Base-by-base conservation (phyloP, 139 green algal genomes). In the Astrephomene gubernaculifera region DNA sequence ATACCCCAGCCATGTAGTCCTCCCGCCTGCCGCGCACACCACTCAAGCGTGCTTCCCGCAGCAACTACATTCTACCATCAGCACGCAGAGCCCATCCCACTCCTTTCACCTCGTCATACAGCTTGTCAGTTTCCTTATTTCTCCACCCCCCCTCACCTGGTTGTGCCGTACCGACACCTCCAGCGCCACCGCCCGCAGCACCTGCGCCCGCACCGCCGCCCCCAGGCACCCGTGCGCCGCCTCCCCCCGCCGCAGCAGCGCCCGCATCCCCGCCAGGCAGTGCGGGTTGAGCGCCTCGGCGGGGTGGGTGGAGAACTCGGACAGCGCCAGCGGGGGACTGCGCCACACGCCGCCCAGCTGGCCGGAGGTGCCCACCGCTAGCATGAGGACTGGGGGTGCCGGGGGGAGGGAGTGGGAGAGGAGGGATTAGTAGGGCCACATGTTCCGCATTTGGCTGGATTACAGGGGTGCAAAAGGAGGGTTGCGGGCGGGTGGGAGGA, bases 321-420 rank as follows among this genome's bases (percentile, higher is more conserved):
- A 8, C 29, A 92, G 81, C 14, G 89, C 89, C 54, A 92, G 44
- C 1, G 86, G 86, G 4, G 89, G 89, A 31, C 72, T 63, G n/a
- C 89, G 79, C 89, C 89, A 92, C 39, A 92, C 82, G 36, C 86
- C 81, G 24, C 89, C 89, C 33, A 92, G 81, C 41, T 65, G 49
- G 21, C 89, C 81, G 35, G n/a, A 35, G 3, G 35, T 44, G 44
- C 89, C 89, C 52, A 92, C 82, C 5, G 65, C 81, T 12, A 87
- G 10, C 75, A 92, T 88, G 12, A 89, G 14, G 31, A 25, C 80
- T 87, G 69, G 43, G n/a, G 22, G 36, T 31, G 74, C 38, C 36
- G 19, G 35, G 53, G 29, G 21, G 35, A 44, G 35, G 9, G 35
- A 27, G 12, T 33, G 64, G 19, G 27, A n/a, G 6, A 65, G 22